Evolutionary conservation across 805 yeast genomes (phyloP).

Genomic region (Candida boleticola): DNA sequence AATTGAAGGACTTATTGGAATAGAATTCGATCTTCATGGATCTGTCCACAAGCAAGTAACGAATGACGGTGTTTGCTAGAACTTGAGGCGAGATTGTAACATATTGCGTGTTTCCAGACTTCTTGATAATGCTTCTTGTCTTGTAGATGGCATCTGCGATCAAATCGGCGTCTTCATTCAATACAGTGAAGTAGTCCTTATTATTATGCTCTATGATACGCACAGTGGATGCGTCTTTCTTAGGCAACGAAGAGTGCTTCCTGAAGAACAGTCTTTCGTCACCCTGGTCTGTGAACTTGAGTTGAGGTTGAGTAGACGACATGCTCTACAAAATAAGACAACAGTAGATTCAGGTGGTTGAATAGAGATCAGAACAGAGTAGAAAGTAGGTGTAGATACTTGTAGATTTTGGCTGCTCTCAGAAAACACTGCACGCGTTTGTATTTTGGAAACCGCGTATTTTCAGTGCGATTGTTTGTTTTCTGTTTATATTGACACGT

Average conservation of each 20-base stretch:
- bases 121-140: constrained; percentile 77
- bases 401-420: too few relatives aligned
- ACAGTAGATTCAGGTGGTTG: constrained; percentile 1
- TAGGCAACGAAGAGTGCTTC: constrained; percentile 48
- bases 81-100: constrained; percentile 80
- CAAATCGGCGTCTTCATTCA: constrained; percentile 71
- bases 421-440: too few relatives aligned
- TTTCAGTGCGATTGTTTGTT: neutral
- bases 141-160: constrained; percentile 84
- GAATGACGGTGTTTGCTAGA: constrained; percentile 58
- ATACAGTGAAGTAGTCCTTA: constrained; percentile 75
- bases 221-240: constrained; percentile 47
- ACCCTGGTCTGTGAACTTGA: constrained; percentile 38
- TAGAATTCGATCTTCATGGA: constrained; percentile 82
- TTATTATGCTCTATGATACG: constrained; percentile 71
- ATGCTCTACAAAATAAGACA: too few relatives aligned
- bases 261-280: constrained; percentile 43
- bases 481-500: too few relatives aligned
- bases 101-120: constrained; percentile 46
- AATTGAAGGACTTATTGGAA: constrained; percentile 57
- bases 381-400: too few relatives aligned
- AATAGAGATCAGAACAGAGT: too few relatives aligned
- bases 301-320: constrained; percentile 42
- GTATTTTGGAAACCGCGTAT: neutral
- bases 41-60: constrained; percentile 63